Conservation (phyloP, 352 stramenopile species). For the Phytophthora fragariae region DNA sequence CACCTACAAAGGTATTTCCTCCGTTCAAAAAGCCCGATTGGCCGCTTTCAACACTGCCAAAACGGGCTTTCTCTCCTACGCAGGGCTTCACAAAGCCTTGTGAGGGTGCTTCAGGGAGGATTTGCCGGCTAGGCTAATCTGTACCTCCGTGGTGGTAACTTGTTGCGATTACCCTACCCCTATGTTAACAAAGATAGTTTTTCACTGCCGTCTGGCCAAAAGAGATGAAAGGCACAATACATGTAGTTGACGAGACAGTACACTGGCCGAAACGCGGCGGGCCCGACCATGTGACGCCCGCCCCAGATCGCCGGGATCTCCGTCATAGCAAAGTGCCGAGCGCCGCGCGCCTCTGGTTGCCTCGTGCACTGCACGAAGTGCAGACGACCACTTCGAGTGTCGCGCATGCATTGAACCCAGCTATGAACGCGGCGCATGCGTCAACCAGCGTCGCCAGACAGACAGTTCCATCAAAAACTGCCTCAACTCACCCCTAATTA, state of each 20-base stretch:
- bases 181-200: too few relatives aligned
- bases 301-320: slow-evolving; percentile 3
- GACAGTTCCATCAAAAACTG: background rate
- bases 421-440: slow-evolving; percentile 8
- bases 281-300: slow-evolving; percentile 3
- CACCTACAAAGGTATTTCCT: too few relatives aligned
- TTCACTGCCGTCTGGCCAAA: too few relatives aligned
- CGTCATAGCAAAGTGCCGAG: background rate
- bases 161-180: too few relatives aligned
- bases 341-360: slow-evolving; percentile 2
- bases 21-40: too few relatives aligned
- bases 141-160: too few relatives aligned
- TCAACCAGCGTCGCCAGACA: background rate
- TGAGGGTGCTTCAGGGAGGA: too few relatives aligned
- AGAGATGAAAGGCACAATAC: too few relatives aligned
- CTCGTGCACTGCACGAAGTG: background rate
- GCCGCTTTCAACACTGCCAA: too few relatives aligned
- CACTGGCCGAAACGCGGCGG: slow-evolving; percentile 10
- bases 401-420: slow-evolving; percentile 4
- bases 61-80: too few relatives aligned
- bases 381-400: background rate
- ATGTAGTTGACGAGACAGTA: background rate
- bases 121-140: too few relatives aligned
- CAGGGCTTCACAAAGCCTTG: too few relatives aligned
- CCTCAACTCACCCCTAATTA: slow-evolving; percentile 9